Conservation (phyloP, 2,329 filamentous ascomycete species). For the Ophiocordyceps sinensis region DNA sequence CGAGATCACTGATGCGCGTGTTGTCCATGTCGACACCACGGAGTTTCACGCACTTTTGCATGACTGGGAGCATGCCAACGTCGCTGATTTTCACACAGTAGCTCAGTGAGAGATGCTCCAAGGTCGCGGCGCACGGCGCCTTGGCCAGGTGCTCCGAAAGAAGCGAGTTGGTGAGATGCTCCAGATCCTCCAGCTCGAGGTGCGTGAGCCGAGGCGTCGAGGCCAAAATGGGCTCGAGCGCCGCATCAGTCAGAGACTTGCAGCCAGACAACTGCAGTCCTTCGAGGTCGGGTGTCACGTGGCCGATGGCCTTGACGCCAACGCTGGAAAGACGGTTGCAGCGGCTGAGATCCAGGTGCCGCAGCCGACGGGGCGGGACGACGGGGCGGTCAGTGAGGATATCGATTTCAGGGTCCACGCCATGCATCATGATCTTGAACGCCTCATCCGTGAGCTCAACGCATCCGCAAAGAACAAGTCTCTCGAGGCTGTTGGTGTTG, state of each 20-base stretch:
- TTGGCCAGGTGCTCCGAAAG: constrained; percentile 60
- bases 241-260: constrained; percentile 55
- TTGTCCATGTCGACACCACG: constrained; percentile 79
- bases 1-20: constrained; percentile 75
- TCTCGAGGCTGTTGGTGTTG: constrained; percentile 64
- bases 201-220: constrained; percentile 68
- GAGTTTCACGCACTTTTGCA: constrained; percentile 60
- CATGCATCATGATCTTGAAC: constrained; percentile 61
- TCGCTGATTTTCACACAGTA: constrained; percentile 84
- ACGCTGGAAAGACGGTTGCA: constrained; percentile 60
- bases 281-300: constrained; percentile 66
- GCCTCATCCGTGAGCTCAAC: constrained; percentile 62
- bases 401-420: constrained; percentile 63
- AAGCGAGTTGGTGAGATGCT: constrained; percentile 59
- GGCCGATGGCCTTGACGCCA: constrained; percentile 56
- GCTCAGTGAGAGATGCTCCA: constrained; percentile 75
- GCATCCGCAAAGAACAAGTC: constrained; percentile 71
- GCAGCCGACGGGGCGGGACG: constrained; percentile 63
- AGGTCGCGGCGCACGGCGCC: constrained; percentile 53
- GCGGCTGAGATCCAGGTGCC: constrained; percentile 72
- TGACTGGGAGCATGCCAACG: constrained; percentile 64
- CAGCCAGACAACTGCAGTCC: constrained; percentile 75
- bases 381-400: constrained; percentile 62
- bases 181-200: constrained; percentile 78
- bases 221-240: constrained; percentile 57